These are phyloP conservation scores for Lasiodiplodia citricola DNA, from an alignment of 2,329 filamentous ascomycete genomes.

Conservation along the genomic window DNA sequence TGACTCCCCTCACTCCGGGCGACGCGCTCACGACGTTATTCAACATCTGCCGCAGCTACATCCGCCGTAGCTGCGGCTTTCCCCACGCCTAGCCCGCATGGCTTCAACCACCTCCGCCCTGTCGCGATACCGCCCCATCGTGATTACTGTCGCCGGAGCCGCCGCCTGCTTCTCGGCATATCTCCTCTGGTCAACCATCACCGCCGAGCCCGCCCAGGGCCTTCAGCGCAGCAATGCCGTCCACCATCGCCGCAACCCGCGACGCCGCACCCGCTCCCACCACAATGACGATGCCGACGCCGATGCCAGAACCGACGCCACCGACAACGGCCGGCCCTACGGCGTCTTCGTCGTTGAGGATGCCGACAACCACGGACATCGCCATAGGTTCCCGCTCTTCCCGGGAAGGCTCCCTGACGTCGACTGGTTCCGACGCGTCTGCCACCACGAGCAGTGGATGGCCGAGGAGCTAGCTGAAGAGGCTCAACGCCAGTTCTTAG, in stretches of 20 bases:
- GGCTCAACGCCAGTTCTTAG: slow-evolving; percentile 20
- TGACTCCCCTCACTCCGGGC: slow-evolving; percentile 16
- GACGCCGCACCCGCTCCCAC: slow-evolving; percentile 31
- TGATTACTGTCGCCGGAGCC: slow-evolving; percentile 62
- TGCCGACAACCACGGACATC: slow-evolving; percentile 5
- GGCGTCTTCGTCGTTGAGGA: slow-evolving; percentile 23
- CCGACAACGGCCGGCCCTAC: background rate
- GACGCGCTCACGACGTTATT: slow-evolving; percentile 7
- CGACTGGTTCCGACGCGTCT: slow-evolving; percentile 15
- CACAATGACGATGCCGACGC: slow-evolving; percentile 32
- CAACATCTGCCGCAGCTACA: background rate
- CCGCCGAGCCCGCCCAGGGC: slow-evolving; percentile 35
- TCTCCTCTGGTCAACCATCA: slow-evolving; percentile 58
- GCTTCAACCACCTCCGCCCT: slow-evolving; percentile 37
- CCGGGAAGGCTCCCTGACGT: slow-evolving; percentile 15
- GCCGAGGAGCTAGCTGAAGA: slow-evolving; percentile 16
- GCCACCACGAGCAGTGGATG: slow-evolving; percentile 13
- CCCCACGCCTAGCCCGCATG: slow-evolving; percentile 21
- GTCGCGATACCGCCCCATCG: slow-evolving; percentile 54
- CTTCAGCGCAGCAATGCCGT: slow-evolving; percentile 72
- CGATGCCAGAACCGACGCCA: background rate
- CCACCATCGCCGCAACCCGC: slow-evolving; percentile 55
- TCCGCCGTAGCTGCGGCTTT: slow-evolving; percentile 15
- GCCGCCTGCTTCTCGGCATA: slow-evolving; percentile 65
- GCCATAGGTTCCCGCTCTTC: slow-evolving; percentile 20